phyloP scores from a whole-genome alignment of 768 basidiomycete genomes.

The Rhodotorula babjevae region DNA sequence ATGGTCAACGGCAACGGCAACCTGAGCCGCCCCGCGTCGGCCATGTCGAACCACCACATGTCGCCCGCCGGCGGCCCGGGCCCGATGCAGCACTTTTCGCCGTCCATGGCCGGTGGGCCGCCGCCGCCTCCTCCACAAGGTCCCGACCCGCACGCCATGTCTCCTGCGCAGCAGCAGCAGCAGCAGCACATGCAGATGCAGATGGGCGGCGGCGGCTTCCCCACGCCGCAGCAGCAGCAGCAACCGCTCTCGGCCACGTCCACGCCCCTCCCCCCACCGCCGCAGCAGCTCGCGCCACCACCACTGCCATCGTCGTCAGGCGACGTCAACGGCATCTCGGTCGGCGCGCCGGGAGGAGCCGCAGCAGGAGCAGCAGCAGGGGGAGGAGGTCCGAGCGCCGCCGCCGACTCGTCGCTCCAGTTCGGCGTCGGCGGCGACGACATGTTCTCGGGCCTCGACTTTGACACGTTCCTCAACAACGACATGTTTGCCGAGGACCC shows the following conservation, averaged over 20 bases:
- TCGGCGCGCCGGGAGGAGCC: background rate
- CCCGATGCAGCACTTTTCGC: background rate
- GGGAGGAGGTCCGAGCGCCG: background rate
- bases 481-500: slow-evolving; percentile 34
- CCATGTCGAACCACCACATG: slow-evolving; percentile 30
- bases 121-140: background rate
- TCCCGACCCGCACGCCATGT: background rate
- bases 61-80: background rate
- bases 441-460: slow-evolving; percentile 28
- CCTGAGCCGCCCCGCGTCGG: slow-evolving; percentile 28
- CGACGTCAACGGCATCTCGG: background rate
- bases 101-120: background rate
- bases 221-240: background rate
- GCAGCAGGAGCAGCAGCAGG: background rate
- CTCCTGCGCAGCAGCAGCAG: background rate
- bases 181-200: background rate
- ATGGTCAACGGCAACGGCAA: slow-evolving; percentile 19
- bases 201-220: background rate
- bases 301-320: background rate
- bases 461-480: slow-evolving; percentile 29
- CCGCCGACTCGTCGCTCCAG: background rate
- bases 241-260: background rate
- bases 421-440: slow-evolving; percentile 14
- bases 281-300: background rate
- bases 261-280: slow-evolving; percentile 1